Conservation (phyloP, 371 early-diverging fungal genomes). For the Apophysomyces elegans region DNA sequence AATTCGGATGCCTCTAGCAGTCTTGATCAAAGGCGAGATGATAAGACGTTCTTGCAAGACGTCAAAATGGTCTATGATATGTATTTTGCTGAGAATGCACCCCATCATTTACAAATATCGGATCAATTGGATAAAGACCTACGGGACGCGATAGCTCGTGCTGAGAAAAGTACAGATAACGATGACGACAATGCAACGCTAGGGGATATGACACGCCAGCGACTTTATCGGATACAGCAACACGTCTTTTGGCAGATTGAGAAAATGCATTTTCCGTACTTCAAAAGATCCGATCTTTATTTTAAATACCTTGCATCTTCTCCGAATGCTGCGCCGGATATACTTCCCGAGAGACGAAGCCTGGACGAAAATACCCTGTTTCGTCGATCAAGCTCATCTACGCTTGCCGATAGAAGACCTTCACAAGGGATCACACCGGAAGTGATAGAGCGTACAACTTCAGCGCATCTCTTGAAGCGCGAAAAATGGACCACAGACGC, state of each 20-base stretch:
- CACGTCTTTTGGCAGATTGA: constrained; percentile 72
- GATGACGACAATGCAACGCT: constrained; percentile 17
- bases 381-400: neutral
- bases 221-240: constrained; percentile 43
- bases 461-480: constrained; percentile 18
- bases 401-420: neutral
- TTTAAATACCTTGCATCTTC: constrained; percentile 64
- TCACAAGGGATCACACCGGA: neutral
- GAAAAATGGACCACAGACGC: constrained; percentile 16
- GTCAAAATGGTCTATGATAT: constrained; percentile 70
- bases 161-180: constrained; percentile 13
- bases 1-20: constrained; percentile 27
- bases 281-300: constrained; percentile 69
- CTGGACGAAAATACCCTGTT: constrained; percentile 37
- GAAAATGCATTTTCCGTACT: constrained; percentile 62
- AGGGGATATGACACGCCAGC: constrained; percentile 25
- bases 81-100: constrained; percentile 64
- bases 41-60: constrained; percentile 57
- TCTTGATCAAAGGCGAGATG: constrained; percentile 20
- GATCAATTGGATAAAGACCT: constrained; percentile 34
- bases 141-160: constrained; percentile 22
- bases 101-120: constrained; percentile 49
- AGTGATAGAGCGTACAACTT: constrained; percentile 24
- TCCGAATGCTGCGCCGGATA: constrained; percentile 33
- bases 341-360: constrained; percentile 33